Evolutionary conservation across 2,329 filamentous ascomycete species (phyloP).

Genomic region (Colletotrichum cuscutae): DNA sequence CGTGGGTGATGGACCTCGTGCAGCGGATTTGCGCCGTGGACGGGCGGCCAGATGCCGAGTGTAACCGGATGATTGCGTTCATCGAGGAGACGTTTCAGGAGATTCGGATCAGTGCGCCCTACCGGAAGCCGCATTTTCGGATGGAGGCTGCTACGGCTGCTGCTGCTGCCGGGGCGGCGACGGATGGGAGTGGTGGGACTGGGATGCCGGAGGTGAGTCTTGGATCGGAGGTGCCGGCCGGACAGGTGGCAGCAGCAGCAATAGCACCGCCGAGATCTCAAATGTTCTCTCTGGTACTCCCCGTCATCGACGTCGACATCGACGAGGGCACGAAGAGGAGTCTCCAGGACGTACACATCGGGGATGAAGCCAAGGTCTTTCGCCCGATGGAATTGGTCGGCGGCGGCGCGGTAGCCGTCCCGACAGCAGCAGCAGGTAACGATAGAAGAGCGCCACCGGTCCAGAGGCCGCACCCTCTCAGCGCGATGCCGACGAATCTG

Average conservation of each 20-base stretch:
- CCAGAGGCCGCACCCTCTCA: constrained; percentile 16
- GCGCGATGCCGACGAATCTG: constrained; percentile 35
- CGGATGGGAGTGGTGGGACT: neutral
- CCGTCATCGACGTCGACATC: constrained; percentile 35
- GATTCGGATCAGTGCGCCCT: constrained; percentile 33
- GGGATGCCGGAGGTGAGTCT: neutral
- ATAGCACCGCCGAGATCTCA: neutral
- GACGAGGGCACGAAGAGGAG: constrained; percentile 32
- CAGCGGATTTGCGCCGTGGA: constrained; percentile 35
- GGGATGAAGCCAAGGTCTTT: constrained; percentile 14
- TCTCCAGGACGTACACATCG: constrained; percentile 30
- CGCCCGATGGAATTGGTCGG: constrained; percentile 4
- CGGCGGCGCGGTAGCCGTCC: neutral
- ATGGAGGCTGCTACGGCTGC: constrained; percentile 4
- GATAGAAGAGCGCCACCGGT: neutral
- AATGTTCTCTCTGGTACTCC: constrained; percentile 36
- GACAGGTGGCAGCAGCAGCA: neutral
- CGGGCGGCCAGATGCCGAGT: constrained; percentile 27
- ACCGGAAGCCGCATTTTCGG: constrained; percentile 35
- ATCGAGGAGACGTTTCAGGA: constrained; percentile 36
- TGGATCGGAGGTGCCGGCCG: neutral
- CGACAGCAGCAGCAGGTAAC: neutral
- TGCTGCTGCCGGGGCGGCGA: neutral
- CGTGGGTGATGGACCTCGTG: constrained; percentile 37
- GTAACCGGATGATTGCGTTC: constrained; percentile 32